Percentiles rank a stretch among this genome's conserved stretches.
phyloP scores from a whole-genome alignment of 2,329 filamentous ascomycete species.

The Phyllosticta citribraziliensis region DNA sequence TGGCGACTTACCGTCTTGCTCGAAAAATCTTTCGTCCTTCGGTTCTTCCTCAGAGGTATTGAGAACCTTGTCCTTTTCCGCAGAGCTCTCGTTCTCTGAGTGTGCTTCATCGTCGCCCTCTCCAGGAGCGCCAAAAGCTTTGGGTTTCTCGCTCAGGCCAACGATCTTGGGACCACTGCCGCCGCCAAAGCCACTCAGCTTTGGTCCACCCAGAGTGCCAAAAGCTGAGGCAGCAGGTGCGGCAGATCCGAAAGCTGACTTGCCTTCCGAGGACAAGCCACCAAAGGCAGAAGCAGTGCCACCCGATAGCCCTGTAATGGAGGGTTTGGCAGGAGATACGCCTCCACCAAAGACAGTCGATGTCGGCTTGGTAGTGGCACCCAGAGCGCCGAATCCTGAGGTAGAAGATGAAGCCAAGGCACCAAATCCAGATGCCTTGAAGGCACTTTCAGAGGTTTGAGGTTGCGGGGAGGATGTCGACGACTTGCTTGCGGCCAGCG shows the following conservation, averaged over 20 bases:
- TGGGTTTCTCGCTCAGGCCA: slow-evolving; percentile 50
- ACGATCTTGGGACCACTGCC: slow-evolving; percentile 40
- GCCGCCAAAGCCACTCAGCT: slow-evolving; percentile 61
- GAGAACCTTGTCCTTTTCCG: slow-evolving; percentile 29
- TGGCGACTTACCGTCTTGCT: slow-evolving; percentile 53
- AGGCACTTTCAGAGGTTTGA: slow-evolving; percentile 37
- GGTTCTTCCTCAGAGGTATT: slow-evolving; percentile 38
- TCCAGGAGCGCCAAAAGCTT: slow-evolving; percentile 68
- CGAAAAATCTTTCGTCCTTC: slow-evolving; percentile 47
- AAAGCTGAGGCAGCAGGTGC: slow-evolving; percentile 4
- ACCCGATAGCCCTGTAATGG: slow-evolving; percentile 13
- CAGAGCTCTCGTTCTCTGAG: slow-evolving; percentile 34
- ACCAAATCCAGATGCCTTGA: slow-evolving; percentile 41
- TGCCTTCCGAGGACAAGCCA: slow-evolving; percentile 10
- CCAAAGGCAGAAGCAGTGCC: slow-evolving; percentile 27
- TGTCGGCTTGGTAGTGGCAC: slow-evolving; percentile 17
- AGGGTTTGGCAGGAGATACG: slow-evolving; percentile 14
- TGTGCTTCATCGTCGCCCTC: slow-evolving; percentile 44
- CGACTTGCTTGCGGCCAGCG: slow-evolving; percentile 29
- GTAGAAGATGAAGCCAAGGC: slow-evolving; percentile 30
- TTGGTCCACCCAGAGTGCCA: slow-evolving; percentile 23
- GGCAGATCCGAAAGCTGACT: slow-evolving; percentile 11
- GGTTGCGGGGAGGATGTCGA: slow-evolving; percentile 20
- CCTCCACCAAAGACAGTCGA: slow-evolving; percentile 25
- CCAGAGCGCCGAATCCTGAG: slow-evolving; percentile 28